Evolutionary conservation across 2,329 filamentous ascomycete species (phyloP), one percentile per base, ranked within the genome.

Genomic region (Cladosporium colombiae): DNA sequence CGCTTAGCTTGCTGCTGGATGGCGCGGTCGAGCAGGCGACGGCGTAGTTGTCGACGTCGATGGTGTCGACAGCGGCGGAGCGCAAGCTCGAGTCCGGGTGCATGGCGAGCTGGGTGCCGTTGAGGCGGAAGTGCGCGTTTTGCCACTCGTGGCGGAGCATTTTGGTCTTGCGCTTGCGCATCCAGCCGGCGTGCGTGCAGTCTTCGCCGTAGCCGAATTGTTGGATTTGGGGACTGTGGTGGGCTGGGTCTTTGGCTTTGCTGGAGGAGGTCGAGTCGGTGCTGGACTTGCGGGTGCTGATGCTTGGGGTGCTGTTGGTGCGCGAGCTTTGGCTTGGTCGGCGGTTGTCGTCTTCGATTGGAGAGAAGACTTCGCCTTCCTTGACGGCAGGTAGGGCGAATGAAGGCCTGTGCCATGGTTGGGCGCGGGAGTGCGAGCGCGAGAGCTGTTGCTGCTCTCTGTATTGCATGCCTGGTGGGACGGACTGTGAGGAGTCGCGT

Each of bases 101-200:
- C 86, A 94, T 90, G 64, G 90, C 88, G 23, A 85, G 79, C 64
- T 79, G 76, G 0, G 82, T 83, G 70, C 81, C 82, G 56, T 89
- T 88, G 69, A 97, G 89, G 29, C 91, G 92, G 77, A 95, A 96
- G 81, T 94, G 95, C 71, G 92, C 90, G 76, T 96, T 91, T 74
- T 93, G 88, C 93, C 93, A 97, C 81, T 97, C 93, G 78, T 96
- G 91, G 52, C 92, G 91, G 67, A 97, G 86, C 82, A 97, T 88
- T 74, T 88, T 89, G 37, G 90, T 96, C 81, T 92, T 92, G 75
- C 94, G 91, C 84, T 96, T 97, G 56, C 66, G 68, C 88, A 99
- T 96, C 78, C 89, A 93, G 1, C 95, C 95, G 59, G 91, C 87
- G 78, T 93, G 91, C 31, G 70, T 75, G 68, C 74, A 75, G 52